These are phyloP conservation scores for Ophiostoma piceae DNA, from an alignment of 2,329 filamentous ascomycete genomes.

Conservation along the genomic window DNA sequence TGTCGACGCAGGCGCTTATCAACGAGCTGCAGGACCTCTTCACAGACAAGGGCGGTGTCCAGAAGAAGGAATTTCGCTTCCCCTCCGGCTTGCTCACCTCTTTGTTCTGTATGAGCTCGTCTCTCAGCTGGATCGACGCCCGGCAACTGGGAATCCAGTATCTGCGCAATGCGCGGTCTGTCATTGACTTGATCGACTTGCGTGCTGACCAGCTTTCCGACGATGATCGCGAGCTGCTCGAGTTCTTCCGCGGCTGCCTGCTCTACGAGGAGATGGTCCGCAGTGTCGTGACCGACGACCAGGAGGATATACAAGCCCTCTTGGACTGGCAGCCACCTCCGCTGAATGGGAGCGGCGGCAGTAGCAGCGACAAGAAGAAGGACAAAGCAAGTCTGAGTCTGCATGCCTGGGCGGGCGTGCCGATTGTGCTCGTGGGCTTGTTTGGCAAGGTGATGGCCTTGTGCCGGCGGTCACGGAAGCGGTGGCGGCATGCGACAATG, in stretches of 20 bases:
- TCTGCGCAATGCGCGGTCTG: conserved; percentile 29
- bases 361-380: not conserved
- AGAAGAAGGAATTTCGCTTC: conserved; percentile 25
- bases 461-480: conserved; percentile 35
- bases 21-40: conserved; percentile 34
- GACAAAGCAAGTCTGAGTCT: conserved; percentile 24
- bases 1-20: conserved; percentile 36
- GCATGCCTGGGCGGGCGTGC: conserved; percentile 40
- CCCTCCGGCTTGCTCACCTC: conserved; percentile 37
- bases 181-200: conserved; percentile 26
- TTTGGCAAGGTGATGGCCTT: conserved; percentile 36
- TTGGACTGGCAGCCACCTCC: conserved; percentile 20
- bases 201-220: conserved; percentile 19
- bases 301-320: conserved; percentile 28
- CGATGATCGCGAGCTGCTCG: conserved; percentile 32
- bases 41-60: not conserved
- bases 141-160: conserved; percentile 29
- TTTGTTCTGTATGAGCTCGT: conserved; percentile 39
- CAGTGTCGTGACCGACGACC: conserved; percentile 36
- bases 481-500: conserved; percentile 25
- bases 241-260: conserved; percentile 39
- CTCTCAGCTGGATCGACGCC: conserved; percentile 39
- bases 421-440: conserved; percentile 33
- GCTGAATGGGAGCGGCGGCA: not conserved
- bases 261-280: conserved; percentile 40